Conservation (phyloP, 768 basidiomycete species). For the Auriscalpium microsporum region DNA sequence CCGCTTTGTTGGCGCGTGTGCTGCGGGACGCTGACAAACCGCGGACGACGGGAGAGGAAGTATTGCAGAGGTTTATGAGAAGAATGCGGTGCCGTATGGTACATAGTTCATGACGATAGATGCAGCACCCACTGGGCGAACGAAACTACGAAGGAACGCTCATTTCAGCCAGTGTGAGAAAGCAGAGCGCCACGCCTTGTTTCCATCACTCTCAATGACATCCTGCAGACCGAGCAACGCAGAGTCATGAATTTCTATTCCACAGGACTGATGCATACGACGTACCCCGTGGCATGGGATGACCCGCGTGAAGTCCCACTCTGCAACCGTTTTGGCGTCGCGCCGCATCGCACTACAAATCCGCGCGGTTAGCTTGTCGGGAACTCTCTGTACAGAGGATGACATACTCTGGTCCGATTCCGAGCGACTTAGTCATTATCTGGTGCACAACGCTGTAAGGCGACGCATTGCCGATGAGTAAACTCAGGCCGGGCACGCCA, state of each 20-base stretch:
- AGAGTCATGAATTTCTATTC: not conserved
- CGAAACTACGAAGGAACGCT: not conserved
- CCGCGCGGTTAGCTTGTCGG: no score
- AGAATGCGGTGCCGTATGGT: no score
- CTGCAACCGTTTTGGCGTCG: constrained; percentile 54
- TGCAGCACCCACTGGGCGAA: no score
- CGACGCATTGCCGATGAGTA: not conserved
- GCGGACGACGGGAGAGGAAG: no score
- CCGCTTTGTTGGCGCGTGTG: no score
- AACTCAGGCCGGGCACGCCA: not conserved
- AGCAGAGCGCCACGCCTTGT: constrained; percentile 30
- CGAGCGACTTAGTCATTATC: constrained; percentile 1
- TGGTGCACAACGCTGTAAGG: constrained; percentile 1
- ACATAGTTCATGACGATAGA: no score
- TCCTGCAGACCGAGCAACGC: constrained; percentile 30
- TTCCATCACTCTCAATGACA: constrained; percentile 41
- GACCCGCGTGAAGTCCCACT: constrained; percentile 68
- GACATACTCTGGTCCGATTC: constrained; percentile 1
- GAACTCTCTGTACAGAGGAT: not conserved
- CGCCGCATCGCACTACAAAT: constrained; percentile 43
- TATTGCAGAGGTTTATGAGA: no score
- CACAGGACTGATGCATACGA: not conserved
- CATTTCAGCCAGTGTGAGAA: constrained; percentile 19
- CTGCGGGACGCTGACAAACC: not conserved
- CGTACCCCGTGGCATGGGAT: constrained; percentile 64